These are phyloP conservation scores for Periconia digitata DNA, from an alignment of 2,329 filamentous ascomycete species.

Conservation along the genomic window DNA sequence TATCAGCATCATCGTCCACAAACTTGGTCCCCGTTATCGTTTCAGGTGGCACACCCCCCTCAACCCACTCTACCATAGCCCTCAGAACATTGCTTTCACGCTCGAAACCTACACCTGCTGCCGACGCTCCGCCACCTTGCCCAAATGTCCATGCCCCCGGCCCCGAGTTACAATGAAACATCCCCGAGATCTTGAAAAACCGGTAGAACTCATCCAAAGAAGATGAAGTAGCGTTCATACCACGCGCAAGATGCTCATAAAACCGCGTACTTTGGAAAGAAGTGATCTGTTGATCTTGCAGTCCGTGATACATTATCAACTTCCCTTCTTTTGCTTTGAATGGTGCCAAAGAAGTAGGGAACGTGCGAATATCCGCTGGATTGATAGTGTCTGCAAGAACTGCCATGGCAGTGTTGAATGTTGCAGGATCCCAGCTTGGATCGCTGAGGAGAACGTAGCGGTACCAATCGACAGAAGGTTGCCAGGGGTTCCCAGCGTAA, in stretches of 20 bases:
- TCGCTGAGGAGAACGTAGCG: constrained; percentile 48
- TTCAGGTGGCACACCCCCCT: constrained; percentile 18
- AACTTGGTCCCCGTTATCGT: constrained; percentile 19
- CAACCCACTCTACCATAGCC: constrained; percentile 22
- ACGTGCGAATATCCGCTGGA: constrained; percentile 40
- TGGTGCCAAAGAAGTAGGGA: constrained; percentile 32
- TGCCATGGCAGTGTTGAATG: constrained; percentile 16
- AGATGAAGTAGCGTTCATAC: constrained; percentile 10
- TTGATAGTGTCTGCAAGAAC: constrained; percentile 38
- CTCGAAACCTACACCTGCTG: constrained; percentile 19
- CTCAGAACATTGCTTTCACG: constrained; percentile 17
- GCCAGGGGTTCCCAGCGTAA: constrained; percentile 41
- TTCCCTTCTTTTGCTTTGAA: constrained; percentile 45
- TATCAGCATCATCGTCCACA: constrained; percentile 5
- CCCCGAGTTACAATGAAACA: constrained; percentile 55
- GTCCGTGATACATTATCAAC: constrained; percentile 49
- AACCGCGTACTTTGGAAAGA: constrained; percentile 47
- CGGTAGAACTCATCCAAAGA: constrained; percentile 46
- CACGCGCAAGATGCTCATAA: constrained; percentile 45
- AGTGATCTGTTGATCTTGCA: constrained; percentile 49
- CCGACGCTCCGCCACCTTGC: constrained; percentile 21
- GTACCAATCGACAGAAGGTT: constrained; percentile 47
- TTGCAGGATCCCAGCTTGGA: constrained; percentile 27
- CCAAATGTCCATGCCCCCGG: constrained; percentile 45
- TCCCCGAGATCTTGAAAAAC: constrained; percentile 55